A percentile compares a stretch with the other conserved stretches of the same genome.
phyloP scores from a whole-genome alignment of 306 rosid species.

The Acacia melanoxylon region DNA sequence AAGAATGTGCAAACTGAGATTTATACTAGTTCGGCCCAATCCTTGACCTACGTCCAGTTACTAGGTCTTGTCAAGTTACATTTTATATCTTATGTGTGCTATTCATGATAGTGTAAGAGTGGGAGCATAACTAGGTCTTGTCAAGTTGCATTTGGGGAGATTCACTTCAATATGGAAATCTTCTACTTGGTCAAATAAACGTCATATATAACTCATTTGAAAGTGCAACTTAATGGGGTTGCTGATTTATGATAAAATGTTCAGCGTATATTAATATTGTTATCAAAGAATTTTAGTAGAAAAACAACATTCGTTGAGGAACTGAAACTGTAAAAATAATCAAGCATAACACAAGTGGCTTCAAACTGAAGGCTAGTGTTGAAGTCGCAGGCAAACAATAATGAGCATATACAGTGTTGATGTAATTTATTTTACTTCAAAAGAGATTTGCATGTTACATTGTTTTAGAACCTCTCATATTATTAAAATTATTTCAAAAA shows the following conservation, averaged over 20 bases:
- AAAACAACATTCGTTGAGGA: slow-evolving; percentile 3
- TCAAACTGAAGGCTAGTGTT: no score
- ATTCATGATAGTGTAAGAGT: slow-evolving; percentile 10
- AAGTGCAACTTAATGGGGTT: slow-evolving; percentile 15
- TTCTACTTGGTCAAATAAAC: slow-evolving; percentile 23
- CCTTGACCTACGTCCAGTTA: no score
- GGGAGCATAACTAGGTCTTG: slow-evolving; percentile 17
- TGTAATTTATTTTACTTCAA: no score
- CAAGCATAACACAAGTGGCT: slow-evolving; percentile 28
- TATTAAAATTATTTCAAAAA: no score
- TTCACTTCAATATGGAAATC: slow-evolving; percentile 24
- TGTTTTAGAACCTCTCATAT: no score
- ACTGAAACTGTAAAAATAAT: slow-evolving; percentile 24
- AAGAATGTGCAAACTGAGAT: no score
- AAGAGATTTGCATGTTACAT: no score
- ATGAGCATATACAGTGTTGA: no score
- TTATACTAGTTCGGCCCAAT: no score
- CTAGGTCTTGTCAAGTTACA: no score
- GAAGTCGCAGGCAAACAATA: no score
- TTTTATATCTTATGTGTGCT: slow-evolving; percentile 7
- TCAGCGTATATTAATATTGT: slow-evolving; percentile 20
- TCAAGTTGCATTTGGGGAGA: slow-evolving; percentile 12
- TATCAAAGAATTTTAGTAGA: slow-evolving; percentile 23
- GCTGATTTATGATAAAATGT: slow-evolving; percentile 32
- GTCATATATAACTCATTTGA: slow-evolving; percentile 20